Evolutionary conservation across 1,139 yeast genomes (phyloP).

Genomic region (Saccharomyces hybrid): DNA sequence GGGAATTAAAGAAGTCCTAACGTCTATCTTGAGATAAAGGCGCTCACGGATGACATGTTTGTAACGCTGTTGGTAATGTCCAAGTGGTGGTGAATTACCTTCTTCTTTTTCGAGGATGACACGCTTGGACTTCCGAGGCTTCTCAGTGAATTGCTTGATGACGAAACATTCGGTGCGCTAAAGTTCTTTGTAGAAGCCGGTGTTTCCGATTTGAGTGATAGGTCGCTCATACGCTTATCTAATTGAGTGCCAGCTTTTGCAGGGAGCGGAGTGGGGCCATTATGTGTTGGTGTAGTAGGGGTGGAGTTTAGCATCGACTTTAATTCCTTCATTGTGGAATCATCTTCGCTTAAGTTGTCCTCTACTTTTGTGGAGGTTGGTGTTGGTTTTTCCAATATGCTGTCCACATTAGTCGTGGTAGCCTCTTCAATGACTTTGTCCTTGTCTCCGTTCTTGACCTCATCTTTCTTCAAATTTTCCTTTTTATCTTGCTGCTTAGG

Average conservation of each 20-base stretch:
- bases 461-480: slow-evolving; percentile 6
- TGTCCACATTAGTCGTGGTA: slow-evolving; percentile 5
- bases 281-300: not conserved
- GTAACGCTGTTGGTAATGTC: slow-evolving; percentile 5
- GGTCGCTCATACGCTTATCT: not conserved
- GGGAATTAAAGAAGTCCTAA: not conserved
- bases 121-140: slow-evolving; percentile 1
- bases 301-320: not conserved
- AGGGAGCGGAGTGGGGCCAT: not conserved
- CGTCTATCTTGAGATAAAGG: slow-evolving; percentile 2
- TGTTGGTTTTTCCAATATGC: slow-evolving; percentile 9
- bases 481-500: slow-evolving; percentile 1
- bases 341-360: not conserved
- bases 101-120: slow-evolving; percentile 2
- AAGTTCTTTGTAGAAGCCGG: not conserved
- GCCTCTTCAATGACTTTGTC: slow-evolving; percentile 1
- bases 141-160: not conserved
- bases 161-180: not conserved
- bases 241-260: not conserved
- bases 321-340: not conserved
- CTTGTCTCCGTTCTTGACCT: slow-evolving; percentile 2
- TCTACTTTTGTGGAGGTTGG: slow-evolving; percentile 3
- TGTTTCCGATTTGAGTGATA: not conserved
- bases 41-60: slow-evolving; percentile 2
- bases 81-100: slow-evolving; percentile 4